phyloP scores from a whole-genome alignment of 352 stramenopile genomes.

The Phytopythium montanum region DNA sequence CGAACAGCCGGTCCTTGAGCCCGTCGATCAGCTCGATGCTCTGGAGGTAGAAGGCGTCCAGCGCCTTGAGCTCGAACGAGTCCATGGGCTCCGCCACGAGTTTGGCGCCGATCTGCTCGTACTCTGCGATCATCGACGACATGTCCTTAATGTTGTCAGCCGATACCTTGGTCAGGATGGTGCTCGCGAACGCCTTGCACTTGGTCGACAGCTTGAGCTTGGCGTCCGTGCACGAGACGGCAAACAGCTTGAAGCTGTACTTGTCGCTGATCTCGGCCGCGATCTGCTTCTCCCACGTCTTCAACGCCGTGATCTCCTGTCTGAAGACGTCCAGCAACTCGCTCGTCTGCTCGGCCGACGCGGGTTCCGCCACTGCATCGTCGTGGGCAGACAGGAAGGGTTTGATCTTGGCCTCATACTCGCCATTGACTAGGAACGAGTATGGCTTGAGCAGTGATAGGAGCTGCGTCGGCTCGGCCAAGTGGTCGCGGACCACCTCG shows the following conservation, averaged over 20 bases:
- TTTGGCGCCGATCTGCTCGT: constrained; percentile 86
- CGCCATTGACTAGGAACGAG: constrained; percentile 71
- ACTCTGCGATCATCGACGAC: constrained; percentile 78
- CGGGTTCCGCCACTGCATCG: constrained; percentile 24
- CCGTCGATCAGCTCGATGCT: constrained; percentile 70
- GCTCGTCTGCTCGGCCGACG: constrained; percentile 17
- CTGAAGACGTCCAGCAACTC: constrained; percentile 47
- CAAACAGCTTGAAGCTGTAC: constrained; percentile 88
- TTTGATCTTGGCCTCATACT: constrained; percentile 64
- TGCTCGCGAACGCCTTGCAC: constrained; percentile 57
- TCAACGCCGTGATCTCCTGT: constrained; percentile 53
- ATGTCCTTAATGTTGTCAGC: constrained; percentile 88
- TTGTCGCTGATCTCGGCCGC: constrained; percentile 66
- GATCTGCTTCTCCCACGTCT: constrained; percentile 44
- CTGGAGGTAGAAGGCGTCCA: constrained; percentile 82
- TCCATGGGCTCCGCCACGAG: constrained; percentile 87
- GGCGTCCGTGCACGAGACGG: constrained; percentile 83
- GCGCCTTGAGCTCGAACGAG: constrained; percentile 86
- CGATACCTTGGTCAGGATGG: constrained; percentile 81
- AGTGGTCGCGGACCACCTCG: constrained; percentile 57
- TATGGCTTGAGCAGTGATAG: constrained; percentile 77
- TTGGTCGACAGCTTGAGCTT: constrained; percentile 83
- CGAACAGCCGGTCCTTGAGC: constrained; percentile 72
- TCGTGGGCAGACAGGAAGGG: constrained; percentile 8
- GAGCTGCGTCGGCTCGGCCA: constrained; percentile 61